phyloP scores from a whole-genome alignment of 2,329 filamentous ascomycete species.

The Alternaria triticina region DNA sequence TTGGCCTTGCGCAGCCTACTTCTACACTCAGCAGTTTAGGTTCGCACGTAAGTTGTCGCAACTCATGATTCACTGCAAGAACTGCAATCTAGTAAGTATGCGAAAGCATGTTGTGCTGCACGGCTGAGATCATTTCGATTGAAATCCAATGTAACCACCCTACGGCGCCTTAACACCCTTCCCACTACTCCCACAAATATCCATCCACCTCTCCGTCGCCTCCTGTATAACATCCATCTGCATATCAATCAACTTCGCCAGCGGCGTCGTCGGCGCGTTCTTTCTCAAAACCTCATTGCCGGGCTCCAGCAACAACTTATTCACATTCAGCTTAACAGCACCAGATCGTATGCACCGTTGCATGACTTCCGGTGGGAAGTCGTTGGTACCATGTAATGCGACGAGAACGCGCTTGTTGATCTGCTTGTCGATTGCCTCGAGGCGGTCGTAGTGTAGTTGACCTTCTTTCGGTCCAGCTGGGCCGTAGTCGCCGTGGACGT shows the following conservation, averaged over 20 bases:
- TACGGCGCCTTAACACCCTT: slow-evolving; percentile 41
- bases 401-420: slow-evolving; percentile 53
- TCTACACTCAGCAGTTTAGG: not conserved
- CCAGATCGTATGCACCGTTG: slow-evolving; percentile 59
- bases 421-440: slow-evolving; percentile 39
- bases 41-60: not conserved
- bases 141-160: no score
- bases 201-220: slow-evolving; percentile 58
- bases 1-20: not conserved
- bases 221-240: slow-evolving; percentile 53
- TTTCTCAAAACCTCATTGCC: slow-evolving; percentile 53
- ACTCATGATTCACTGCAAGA: not conserved
- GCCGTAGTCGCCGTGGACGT: slow-evolving; percentile 76
- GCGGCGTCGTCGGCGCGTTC: slow-evolving; percentile 43
- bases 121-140: not conserved
- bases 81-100: not conserved
- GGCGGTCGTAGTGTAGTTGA: slow-evolving; percentile 41
- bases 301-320: slow-evolving; percentile 59
- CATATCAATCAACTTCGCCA: slow-evolving; percentile 52
- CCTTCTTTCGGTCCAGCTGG: slow-evolving; percentile 57
- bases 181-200: slow-evolving; percentile 55
- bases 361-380: slow-evolving; percentile 60
- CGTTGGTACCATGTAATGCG: slow-evolving; percentile 65
- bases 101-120: not conserved
- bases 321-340: slow-evolving; percentile 65